Base-by-base conservation (phyloP, 257 asterid species). In the Jaltomata sinuosa region DNA sequence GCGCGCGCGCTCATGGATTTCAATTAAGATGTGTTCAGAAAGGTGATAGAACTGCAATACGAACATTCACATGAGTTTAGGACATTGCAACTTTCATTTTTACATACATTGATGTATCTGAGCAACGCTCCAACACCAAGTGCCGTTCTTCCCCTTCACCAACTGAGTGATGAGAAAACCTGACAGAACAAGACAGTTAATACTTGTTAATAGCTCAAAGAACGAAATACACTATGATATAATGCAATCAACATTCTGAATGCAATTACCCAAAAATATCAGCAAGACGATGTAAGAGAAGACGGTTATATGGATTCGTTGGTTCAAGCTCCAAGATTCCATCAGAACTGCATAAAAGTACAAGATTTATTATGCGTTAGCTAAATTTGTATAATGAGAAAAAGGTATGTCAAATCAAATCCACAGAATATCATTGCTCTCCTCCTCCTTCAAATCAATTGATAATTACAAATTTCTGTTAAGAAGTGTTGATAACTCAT, bases 131-230 rank as follows among this genome's bases (percentile, higher is more conserved):
- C 93, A 96, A 86, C 57, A 96, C 86, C 87, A 96, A 87, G 89
- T 91, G 98, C 57, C 98, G 90, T 82, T 87, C 94, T 79, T 93
- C 98, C 87, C 94, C 98, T 88, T 94, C 98, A 82, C 99, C 98
- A 86, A 93, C 94, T n/a, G 99, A 96, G 57, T 91, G 89, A 91
- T 96, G 99, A 87, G 91, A 85, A 91, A 96, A 96, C 83, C 99
- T 96, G 86, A 82, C 81, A 87, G 45, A 80, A 87, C 47, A 84
- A 84, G 71, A 87, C 47, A 83, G 84, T 32, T 81, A 69, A 80
- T 38, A 45, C 85, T 68, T 32, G 82, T 85, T 22, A 54, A 36
- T 36, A 34, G 18, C 29, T 68, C 50, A 36, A 36, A 36, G 29
- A 68, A 11, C 29, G 0, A 68, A 68, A 11, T 76, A 16, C 45